These are phyloP conservation scores for Aspergillus funiculosus DNA, from an alignment of 495 filamentous ascomycete genomes.

Conservation along the genomic window DNA sequence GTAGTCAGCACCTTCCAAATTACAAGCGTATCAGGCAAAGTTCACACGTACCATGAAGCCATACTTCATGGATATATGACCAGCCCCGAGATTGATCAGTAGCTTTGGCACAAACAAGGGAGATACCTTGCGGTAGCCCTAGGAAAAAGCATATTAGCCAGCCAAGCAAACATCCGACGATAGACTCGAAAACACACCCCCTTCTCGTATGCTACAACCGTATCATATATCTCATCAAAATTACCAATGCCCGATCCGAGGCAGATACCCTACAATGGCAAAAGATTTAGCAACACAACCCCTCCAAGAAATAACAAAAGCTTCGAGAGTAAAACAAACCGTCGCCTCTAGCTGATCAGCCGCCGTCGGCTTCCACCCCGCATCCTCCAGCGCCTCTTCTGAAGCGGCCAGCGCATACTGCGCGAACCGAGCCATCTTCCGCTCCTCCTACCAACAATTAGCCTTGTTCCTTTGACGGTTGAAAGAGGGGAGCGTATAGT, in stretches of 20 bases:
- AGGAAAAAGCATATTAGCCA: slow-evolving; percentile 2
- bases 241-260: slow-evolving; percentile 96
- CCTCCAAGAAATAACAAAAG: neutral
- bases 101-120: slow-evolving; percentile 89
- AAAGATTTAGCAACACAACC: neutral
- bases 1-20: neutral
- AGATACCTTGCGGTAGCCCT: slow-evolving; percentile 89
- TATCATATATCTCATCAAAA: slow-evolving; percentile 80
- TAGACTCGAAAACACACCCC: slow-evolving; percentile 47
- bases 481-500: too few species aligned
- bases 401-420: slow-evolving; percentile 87
- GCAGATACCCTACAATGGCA: slow-evolving; percentile 68
- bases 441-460: slow-evolving; percentile 51
- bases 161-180: neutral
- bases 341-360: slow-evolving; percentile 60
- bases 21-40: neutral
- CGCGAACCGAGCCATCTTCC: slow-evolving; percentile 84
- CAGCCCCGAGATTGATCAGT: slow-evolving; percentile 89
- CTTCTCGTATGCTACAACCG: slow-evolving; percentile 68
- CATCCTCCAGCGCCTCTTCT: slow-evolving; percentile 80
- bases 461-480: too few species aligned
- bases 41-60: slow-evolving; percentile 59
- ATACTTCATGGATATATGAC: slow-evolving; percentile 89
- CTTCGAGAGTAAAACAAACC: slow-evolving; percentile 38
- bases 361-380: slow-evolving; percentile 64